These are phyloP conservation scores for Pleurotus platypus DNA, from an alignment of 768 basidiomycete genomes.

Conservation along the genomic window DNA sequence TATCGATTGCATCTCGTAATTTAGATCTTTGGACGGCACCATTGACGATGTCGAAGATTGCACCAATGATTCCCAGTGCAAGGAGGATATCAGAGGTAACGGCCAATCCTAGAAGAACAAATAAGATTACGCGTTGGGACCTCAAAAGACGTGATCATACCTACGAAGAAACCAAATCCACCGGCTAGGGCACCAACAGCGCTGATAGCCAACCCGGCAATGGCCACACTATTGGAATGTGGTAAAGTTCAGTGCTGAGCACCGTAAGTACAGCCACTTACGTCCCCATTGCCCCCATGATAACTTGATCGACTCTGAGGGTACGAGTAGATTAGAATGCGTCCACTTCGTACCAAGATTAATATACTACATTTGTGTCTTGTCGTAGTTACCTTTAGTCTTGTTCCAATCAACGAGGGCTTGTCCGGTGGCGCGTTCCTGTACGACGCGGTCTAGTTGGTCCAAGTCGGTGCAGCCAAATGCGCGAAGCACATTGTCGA, in stretches of 20 bases:
- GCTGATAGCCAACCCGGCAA: constrained; percentile 11
- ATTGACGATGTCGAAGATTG: constrained; percentile 10
- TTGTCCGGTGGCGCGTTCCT: constrained; percentile 9
- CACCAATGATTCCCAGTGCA: constrained; percentile 7
- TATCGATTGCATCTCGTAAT: constrained; percentile 11
- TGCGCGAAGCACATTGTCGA: constrained; percentile 11
- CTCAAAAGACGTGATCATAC: neutral
- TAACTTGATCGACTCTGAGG: constrained; percentile 12
- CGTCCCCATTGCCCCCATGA: constrained; percentile 12
- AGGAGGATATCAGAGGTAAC: constrained; percentile 11
- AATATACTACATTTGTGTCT: constrained; percentile 7
- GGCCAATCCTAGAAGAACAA: constrained; percentile 6
- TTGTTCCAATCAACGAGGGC: constrained; percentile 13
- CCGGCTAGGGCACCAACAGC: constrained; percentile 12
- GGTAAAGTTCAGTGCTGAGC: neutral
- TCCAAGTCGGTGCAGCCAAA: constrained; percentile 12
- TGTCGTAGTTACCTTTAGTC: constrained; percentile 11
- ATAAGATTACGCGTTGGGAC: neutral
- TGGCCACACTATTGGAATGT: constrained; percentile 3
- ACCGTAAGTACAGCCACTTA: neutral
- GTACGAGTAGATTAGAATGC: neutral
- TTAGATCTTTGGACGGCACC: constrained; percentile 12
- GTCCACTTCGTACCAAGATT: neutral
- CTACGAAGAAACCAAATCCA: constrained; percentile 13
- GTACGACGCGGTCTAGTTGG: constrained; percentile 10